Evolutionary conservation across 2,329 filamentous ascomycete genomes (phyloP), one percentile per base, ranked within the genome.

Genomic region (Rasamsonia emersonii): DNA sequence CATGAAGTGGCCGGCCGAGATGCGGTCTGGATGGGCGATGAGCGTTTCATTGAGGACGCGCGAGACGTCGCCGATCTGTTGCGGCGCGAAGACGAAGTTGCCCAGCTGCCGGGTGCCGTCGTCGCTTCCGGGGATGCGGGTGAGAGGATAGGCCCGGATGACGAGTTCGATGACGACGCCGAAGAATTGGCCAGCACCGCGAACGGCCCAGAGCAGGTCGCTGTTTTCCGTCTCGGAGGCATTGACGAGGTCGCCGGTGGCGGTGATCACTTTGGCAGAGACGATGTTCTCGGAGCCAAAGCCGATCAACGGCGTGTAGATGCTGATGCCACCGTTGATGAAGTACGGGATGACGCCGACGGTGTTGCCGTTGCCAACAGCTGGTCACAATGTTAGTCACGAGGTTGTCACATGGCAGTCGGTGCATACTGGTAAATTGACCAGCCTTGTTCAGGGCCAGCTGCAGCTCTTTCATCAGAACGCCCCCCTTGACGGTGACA

Each of bases 151-250:
- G 20, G 20, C n/a, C 20, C n/a, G 7, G 20, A 23, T 8, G 20
- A n/a, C n/a, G 8, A 29, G 21, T n/a, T 33, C 24, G 7, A 21
- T 57, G 4, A 56, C 50, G 24, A 58, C 45, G 8, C 54, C 53
- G 28, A 52, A 56, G 30, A 50, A 54, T 28, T 48, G 47, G 1
- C 49, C 51, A 14, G 52, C 53, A 6, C 50, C 51, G 28, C 52
- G 50, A 18, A 58, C 36, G 3, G 51, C 53, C 29, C 38, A 33
- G 37, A 44, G 55, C 4, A 58, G 41, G 24, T 57, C 51, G 9
- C 30, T 9, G 25, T 58, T 44, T 13, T 40, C 36, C n/a, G 30
- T 43, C 23, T 39, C 43, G 15, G 41, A 47, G 4, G 49, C 54
- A 4, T 46, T 51, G 13, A 52, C 41, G 13, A 33, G 24, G 13